Percentiles rank a stretch among this genome's conserved stretches.
Conservation (phyloP, 371 early-diverging fungal genomes). For the Mucor piriformis region DNA sequence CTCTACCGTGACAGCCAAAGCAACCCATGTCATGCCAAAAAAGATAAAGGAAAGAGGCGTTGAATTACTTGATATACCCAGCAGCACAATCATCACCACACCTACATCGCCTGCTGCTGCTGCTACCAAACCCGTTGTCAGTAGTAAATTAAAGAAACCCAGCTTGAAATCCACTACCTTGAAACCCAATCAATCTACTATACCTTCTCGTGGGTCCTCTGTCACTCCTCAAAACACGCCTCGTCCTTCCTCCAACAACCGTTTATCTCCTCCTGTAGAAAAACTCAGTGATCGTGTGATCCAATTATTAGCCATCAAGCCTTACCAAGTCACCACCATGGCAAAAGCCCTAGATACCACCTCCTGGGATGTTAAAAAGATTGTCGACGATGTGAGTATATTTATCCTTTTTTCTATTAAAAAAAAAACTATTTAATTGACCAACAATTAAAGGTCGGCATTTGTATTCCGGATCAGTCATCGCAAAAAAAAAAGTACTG, state of each 20-base stretch:
- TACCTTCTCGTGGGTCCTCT: neutral
- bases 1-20: conserved; percentile 1
- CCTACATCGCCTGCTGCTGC: neutral
- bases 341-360: conserved; percentile 12
- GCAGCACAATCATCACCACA: neutral
- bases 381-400: conserved; percentile 7
- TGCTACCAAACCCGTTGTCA: neutral
- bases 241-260: neutral
- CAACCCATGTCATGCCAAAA: neutral
- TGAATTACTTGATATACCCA: conserved; percentile 20
- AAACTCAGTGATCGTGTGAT: conserved; percentile 7
- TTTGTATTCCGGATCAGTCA: conserved; percentile 3
- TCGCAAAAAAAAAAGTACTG: conserved; percentile 21
- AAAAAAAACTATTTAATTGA: too few relatives aligned
- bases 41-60: conserved; percentile 5
- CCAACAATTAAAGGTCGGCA: conserved; percentile 9
- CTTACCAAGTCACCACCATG: conserved; percentile 5
- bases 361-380: conserved; percentile 11
- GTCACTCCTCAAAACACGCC: neutral
- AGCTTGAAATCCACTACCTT: neutral
- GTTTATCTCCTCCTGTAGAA: neutral
- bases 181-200: neutral
- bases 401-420: neutral
- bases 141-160: conserved; percentile 6
- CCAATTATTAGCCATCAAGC: conserved; percentile 15